Evolutionary conservation across 1,284 basidiomycete genomes (phyloP), one percentile per base, ranked within the genome.

Genomic region (Puccinia brachypodii): DNA sequence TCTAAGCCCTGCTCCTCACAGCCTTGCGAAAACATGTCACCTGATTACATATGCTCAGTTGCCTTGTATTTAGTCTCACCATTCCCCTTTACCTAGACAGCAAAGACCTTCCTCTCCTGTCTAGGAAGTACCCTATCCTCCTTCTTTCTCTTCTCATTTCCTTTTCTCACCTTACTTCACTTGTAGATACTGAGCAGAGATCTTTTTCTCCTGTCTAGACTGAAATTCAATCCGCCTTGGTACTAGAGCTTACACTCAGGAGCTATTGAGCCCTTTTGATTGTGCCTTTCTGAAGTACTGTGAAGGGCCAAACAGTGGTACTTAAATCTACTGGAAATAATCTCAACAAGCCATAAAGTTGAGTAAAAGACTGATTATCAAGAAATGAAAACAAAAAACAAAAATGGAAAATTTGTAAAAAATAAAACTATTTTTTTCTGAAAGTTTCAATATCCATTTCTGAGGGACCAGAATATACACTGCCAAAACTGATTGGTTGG

Each of bases 231-330:
- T 19, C 25, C 25, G 31, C 9, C 8, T 62, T 62, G 60, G 60
- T 62, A 62, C 60, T 62, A 62, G 60, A 62, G 31, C 14, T 31
- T 62, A n/a, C 60, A 6, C 60, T 62, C 28, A 62, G 60, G 60
- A 62, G 60, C 60, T 62, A 62, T 62, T 62, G 60, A 62, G 60
- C 60, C 31, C 60, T 25, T 62, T 62, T 62, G 25, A 16, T 62
- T 28, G 60, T 62, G 60, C 33, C 28, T 62, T 6, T 62, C 60
- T 25, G 19, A 62, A 16, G 25, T 16, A 62, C 60, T 28, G 60
- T 31, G 25, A 62, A 62, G 60, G 60, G 6, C 33, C 19, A 13
- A 19, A 62, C 47, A 50, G n/a, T n/a, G n/a, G n/a, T n/a, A n/a
- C n/a, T n/a, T n/a, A n/a, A n/a, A n/a, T n/a, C n/a, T n/a, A n/a